Percentiles rank a stretch among this genome's conserved stretches.
These are phyloP conservation scores for Gliomastix tumulicola DNA, from an alignment of 2,329 filamentous ascomycete species.

Conservation along the genomic window DNA sequence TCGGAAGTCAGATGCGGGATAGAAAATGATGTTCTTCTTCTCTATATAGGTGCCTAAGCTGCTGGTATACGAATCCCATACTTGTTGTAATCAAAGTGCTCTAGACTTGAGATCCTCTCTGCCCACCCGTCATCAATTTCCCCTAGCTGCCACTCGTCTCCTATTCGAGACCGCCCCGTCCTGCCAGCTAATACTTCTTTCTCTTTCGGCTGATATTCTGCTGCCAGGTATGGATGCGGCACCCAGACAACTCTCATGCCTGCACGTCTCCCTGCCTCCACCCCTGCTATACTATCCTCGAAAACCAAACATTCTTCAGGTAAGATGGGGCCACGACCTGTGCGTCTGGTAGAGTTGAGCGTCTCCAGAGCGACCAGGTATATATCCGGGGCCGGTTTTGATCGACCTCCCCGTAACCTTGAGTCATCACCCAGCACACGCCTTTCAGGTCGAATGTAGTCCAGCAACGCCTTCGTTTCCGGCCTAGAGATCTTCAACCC, in stretches of 20 bases:
- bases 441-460: constrained; percentile 42
- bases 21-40: too few relatives aligned
- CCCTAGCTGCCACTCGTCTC: constrained; percentile 15
- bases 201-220: constrained; percentile 17
- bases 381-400: constrained; percentile 69
- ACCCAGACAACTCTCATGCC: constrained; percentile 71
- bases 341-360: constrained; percentile 48
- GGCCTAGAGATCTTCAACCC: constrained; percentile 47
- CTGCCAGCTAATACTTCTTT: constrained; percentile 5
- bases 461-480: constrained; percentile 11
- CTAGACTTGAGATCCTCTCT: constrained; percentile 17
- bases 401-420: constrained; percentile 52
- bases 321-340: constrained; percentile 27
- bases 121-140: constrained; percentile 21
- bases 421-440: constrained; percentile 60
- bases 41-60: too few relatives aligned
- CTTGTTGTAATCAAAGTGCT: constrained; percentile 19
- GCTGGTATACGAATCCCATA: constrained; percentile 14
- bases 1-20: too few relatives aligned
- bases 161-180: constrained; percentile 3
- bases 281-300: constrained; percentile 65
- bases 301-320: constrained; percentile 68
- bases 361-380: constrained; percentile 61
- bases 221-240: constrained; percentile 52
- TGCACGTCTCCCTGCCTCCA: constrained; percentile 63